Conservation (phyloP, 768 basidiomycete genomes). For the Agrocybe praecox region DNA sequence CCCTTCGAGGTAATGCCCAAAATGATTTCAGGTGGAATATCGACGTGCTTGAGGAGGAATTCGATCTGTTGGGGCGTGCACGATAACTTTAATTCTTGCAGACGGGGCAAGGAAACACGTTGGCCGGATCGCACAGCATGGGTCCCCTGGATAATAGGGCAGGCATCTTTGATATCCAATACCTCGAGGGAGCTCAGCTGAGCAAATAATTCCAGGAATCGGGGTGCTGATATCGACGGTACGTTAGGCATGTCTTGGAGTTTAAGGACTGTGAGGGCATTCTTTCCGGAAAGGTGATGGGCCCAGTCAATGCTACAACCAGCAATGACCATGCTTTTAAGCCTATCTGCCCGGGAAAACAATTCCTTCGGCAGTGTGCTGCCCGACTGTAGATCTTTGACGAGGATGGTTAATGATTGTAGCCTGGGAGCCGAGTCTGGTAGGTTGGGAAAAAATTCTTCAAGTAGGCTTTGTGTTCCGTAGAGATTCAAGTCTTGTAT, state of each 20-base stretch:
- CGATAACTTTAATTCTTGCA: background rate
- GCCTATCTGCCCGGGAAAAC: background rate
- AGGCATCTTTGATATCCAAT: background rate
- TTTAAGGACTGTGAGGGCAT: background rate
- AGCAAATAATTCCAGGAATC: slow-evolving; percentile 1
- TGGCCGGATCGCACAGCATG: too few relatives aligned
- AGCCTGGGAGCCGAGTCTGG: slow-evolving; percentile 5
- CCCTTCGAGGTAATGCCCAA: background rate
- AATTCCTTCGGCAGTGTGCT: background rate
- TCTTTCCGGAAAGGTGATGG: background rate
- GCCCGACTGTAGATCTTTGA: background rate
- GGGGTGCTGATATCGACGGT: background rate
- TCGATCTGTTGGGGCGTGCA: background rate
- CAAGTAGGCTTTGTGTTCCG: background rate
- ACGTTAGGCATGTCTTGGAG: background rate
- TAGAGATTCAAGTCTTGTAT: background rate
- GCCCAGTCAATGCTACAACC: slow-evolving; percentile 3
- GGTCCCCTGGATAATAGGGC: background rate
- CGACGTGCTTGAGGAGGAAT: background rate
- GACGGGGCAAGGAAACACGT: background rate
- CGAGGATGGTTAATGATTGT: background rate
- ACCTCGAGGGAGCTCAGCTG: background rate
- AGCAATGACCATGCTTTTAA: background rate
- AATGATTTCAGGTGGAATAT: background rate
- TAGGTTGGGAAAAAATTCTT: background rate